Evolutionary conservation across 2,329 filamentous ascomycete genomes (phyloP).

Genomic region (Domatiomyces globalis): DNA sequence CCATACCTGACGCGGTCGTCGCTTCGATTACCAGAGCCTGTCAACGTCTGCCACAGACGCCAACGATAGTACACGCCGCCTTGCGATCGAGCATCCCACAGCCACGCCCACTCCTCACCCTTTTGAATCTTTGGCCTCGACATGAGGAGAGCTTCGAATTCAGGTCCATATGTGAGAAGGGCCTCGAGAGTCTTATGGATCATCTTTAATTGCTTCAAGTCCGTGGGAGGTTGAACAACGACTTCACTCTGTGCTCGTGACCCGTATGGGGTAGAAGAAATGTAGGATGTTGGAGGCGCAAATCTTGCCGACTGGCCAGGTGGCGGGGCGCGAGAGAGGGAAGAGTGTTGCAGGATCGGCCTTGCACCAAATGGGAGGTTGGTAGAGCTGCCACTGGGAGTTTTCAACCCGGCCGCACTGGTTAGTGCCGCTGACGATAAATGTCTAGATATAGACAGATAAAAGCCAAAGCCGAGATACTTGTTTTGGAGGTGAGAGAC

Average conservation of each 20-base stretch:
- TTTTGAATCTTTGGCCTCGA: conserved; percentile 65
- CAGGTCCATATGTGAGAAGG: conserved; percentile 63
- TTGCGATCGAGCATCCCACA: conserved; percentile 70
- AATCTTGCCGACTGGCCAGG: conserved; percentile 47
- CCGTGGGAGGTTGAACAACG: conserved; percentile 58
- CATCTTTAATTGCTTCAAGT: conserved; percentile 63
- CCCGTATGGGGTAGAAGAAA: conserved; percentile 26
- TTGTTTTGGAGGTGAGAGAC: conserved; percentile 67
- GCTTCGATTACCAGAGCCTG: conserved; percentile 33
- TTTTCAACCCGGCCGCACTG: conserved; percentile 36
- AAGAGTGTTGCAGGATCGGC: conserved; percentile 39
- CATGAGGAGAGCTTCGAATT: conserved; percentile 90
- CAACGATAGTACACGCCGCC: conserved; percentile 87
- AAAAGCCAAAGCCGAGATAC: conserved; percentile 74
- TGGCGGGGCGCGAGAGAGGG: conserved; percentile 35
- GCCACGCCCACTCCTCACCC: conserved; percentile 85
- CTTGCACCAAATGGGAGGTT: conserved; percentile 69
- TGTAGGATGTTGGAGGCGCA: conserved; percentile 62
- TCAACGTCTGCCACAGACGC: conserved; percentile 77
- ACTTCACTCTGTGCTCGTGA: conserved; percentile 46
- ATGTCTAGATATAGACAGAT: conserved; percentile 66
- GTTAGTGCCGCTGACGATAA: conserved; percentile 61
- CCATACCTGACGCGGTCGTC: conserved; percentile 4
- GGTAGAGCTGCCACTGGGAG: conserved; percentile 30
- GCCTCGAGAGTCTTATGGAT: conserved; percentile 81